phyloP scores from a whole-genome alignment of 768 basidiomycete genomes.

The Lactifluus echinatus region DNA sequence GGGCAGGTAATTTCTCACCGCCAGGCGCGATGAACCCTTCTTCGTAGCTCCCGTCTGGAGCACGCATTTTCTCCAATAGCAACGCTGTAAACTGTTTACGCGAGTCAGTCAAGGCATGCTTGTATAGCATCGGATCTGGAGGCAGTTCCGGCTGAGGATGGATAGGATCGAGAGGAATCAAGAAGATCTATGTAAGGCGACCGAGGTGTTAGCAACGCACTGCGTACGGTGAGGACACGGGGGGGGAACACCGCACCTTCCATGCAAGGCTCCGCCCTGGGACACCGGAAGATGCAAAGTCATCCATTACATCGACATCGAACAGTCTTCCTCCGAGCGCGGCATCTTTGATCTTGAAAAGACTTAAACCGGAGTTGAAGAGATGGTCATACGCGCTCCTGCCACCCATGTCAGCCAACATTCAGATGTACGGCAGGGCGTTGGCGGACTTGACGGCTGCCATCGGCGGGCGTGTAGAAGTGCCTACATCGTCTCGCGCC shows the following conservation, averaged over 20 bases:
- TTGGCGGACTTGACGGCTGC: constrained; percentile 7
- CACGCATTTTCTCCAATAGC: constrained; percentile 61
- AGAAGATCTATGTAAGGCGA: constrained; percentile 47
- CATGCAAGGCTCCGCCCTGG: constrained; percentile 76
- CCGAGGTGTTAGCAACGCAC: constrained; percentile 8
- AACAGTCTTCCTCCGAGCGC: constrained; percentile 55
- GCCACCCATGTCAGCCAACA: constrained; percentile 1
- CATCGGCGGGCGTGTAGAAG: constrained; percentile 5
- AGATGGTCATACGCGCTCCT: constrained; percentile 38
- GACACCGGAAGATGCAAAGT: constrained; percentile 37
- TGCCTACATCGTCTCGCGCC: not conserved
- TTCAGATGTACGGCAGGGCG: not conserved
- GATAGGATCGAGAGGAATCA: constrained; percentile 58
- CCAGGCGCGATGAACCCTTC: constrained; percentile 55
- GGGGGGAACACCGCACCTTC: constrained; percentile 51
- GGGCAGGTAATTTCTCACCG: constrained; percentile 29
- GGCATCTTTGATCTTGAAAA: constrained; percentile 60
- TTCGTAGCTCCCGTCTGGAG: constrained; percentile 82
- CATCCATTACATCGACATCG: constrained; percentile 29
- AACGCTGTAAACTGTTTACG: constrained; percentile 51
- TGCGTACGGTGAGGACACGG: not conserved
- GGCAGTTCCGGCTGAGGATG: constrained; percentile 36
- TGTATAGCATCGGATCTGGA: constrained; percentile 22
- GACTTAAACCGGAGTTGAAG: constrained; percentile 44
- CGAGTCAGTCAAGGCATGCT: constrained; percentile 34